Evolutionary conservation across 176 grass and related monocot genomes (phyloP).

Genomic region (Eleusine indica): DNA sequence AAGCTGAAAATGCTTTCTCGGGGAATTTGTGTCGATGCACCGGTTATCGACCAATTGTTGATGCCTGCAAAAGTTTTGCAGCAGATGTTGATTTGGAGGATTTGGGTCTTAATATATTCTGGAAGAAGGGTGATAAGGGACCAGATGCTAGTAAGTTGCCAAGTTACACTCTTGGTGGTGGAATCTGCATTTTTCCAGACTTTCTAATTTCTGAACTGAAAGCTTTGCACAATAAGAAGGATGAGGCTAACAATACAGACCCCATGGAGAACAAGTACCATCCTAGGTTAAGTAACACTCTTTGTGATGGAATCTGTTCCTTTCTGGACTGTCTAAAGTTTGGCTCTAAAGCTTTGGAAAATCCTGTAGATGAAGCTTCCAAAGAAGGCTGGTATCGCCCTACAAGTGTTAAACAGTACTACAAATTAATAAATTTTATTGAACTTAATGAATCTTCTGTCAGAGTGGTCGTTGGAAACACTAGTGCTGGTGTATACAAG

Average conservation of each 20-base stretch:
- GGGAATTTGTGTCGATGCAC: slow-evolving; percentile 83
- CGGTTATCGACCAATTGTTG: slow-evolving; percentile 71
- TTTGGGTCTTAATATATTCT: slow-evolving; percentile 76
- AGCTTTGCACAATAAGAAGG: too few relatives aligned
- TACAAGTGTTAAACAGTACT: slow-evolving; percentile 50
- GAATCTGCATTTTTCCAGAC: slow-evolving; percentile 63
- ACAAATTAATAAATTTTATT: slow-evolving; percentile 48
- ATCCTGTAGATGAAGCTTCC: background rate
- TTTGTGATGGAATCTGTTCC: too few relatives aligned
- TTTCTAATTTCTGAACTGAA: slow-evolving; percentile 71
- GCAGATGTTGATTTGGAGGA: slow-evolving; percentile 77
- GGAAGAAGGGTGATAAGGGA: slow-evolving; percentile 55
- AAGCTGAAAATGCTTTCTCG: slow-evolving; percentile 67
- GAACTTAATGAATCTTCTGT: slow-evolving; percentile 23
- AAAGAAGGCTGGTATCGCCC: slow-evolving; percentile 59
- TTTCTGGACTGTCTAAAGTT: too few relatives aligned
- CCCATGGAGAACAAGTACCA: too few relatives aligned
- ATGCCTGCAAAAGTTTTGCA: slow-evolving; percentile 89
- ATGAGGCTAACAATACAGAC: too few relatives aligned
- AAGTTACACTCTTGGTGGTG: slow-evolving; percentile 43
- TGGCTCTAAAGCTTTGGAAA: slow-evolving; percentile 28
- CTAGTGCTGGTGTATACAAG: slow-evolving; percentile 74
- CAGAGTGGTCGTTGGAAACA: slow-evolving; percentile 73
- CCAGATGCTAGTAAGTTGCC: slow-evolving; percentile 54
- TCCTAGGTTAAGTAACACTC: too few relatives aligned